Evolutionary conservation across 192 early-diverging fungal species (phyloP), one percentile per base, ranked within the genome.

Genomic region (Chytriomyces sp.): DNA sequence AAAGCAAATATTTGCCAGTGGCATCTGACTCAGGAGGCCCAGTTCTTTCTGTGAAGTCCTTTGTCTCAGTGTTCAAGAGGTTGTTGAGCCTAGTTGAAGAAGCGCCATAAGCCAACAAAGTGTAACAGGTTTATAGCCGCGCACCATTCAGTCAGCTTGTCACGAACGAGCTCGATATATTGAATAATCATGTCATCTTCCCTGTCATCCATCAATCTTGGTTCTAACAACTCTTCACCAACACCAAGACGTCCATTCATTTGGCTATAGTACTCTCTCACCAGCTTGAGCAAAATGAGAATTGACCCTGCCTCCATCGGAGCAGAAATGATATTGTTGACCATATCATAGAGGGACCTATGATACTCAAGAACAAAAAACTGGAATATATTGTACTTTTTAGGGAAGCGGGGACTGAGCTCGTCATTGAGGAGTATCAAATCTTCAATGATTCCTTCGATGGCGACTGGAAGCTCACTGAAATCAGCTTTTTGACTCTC

Each of bases 341-440:
- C 82, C 66, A 90, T 83, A 30, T 90, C 88, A 61, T 96, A 95
- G 2, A 98, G 90, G 33, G 92, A 87, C 54, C 90, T 90, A 79
- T 99, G 98, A 77, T 97, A 99, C 83, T 96, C 96, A 33, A 95
- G 81, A 2, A 98, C 93, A 79, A 92, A 97, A 68, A 94, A 90
- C 40, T 93, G 91, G 78, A 98, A 98, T n/a, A 98, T 93, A 67
- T 91, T 93, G 85, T 94, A 98, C 36, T 89, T 89, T 54, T 90
- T 88, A 5, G 98, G 96, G 59, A 98, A 96, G 5, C 85, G 85
- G 17, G 95, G 93, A 30, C 86, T 88, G 3, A 99, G 80, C 8
- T 94, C 91, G 76, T 98, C 94, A 73, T 88, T 88, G 0, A 97
- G 92, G 60, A 96, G 72, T 5, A 91, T 90, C 41, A 99, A 81